Evolutionary conservation across 495 filamentous ascomycete genomes (phyloP), one percentile per base, ranked within the genome.

Genomic region (Lasiosphaeriaceae sp.): DNA sequence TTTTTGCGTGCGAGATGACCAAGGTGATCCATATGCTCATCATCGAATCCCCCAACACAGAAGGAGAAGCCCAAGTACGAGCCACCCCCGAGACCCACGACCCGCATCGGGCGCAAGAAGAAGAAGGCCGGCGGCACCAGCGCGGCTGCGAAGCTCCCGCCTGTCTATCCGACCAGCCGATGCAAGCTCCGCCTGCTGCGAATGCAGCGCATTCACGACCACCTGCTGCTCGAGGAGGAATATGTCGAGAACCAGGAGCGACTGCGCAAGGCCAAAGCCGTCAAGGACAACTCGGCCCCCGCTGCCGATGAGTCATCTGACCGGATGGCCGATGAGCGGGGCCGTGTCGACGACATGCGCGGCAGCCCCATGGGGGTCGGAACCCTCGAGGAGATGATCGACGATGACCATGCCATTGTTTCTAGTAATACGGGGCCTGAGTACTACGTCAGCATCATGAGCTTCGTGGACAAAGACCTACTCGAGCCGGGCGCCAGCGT

Each of bases 371-470:
- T 99, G 94, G 94, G 94, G 14, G 94, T 99, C 44, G 94, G 94
- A 43, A 97, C 94, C 59, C 74, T 99, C 65, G 94, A 97, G 74
- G 94, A 99, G 77, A 88, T 99, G 84, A 99, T 99, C 66, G 94
- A 99, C 72, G 94, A 99, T 74, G 94, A 99, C 75, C 94, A 99
- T 68, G 94, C 94, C 56, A 99, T 99, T 66, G 95, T 99, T 43
- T 96, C 90, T 11, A 96, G 90, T 70, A 93, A 95, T 3, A 97
- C 95, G 12, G 94, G 94, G 0, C 95, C 94, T 2, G 94, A 99
- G 71, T 99, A 97, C 78, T 99, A 99, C 71, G 94, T 99, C 57
- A 96, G 92, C 50, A 99, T 99, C 81, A 99, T 99, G 94, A 97
- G 93, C 41, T 99, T 99, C 65, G 94, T 99, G 39, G 94, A 99